phyloP scores from a whole-genome alignment of 345 rosid genomes.

The Hibiscus tridactylites region DNA sequence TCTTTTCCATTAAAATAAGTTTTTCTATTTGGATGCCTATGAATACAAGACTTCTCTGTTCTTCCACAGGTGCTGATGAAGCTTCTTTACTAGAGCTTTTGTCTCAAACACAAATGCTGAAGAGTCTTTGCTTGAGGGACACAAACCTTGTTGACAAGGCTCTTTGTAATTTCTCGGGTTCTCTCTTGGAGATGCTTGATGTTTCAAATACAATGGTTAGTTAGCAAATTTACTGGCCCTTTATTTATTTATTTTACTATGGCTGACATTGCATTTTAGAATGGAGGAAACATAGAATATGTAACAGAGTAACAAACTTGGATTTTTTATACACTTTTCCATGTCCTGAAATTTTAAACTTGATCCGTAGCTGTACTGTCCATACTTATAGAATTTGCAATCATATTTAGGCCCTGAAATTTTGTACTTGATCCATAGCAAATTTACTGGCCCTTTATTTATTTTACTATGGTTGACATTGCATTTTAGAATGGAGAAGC shows the following conservation, averaged over 20 bases:
- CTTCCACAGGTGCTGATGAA: constrained; percentile 47
- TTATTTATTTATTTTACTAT: neutral
- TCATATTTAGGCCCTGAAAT: too few relatives aligned
- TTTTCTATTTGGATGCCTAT: neutral
- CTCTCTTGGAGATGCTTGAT: constrained; percentile 68
- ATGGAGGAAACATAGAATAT: neutral
- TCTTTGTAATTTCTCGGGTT: constrained; percentile 49
- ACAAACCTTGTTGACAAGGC: constrained; percentile 48
- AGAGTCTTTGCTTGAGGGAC: constrained; percentile 60
- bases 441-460: neutral
- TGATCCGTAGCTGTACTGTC: too few relatives aligned
- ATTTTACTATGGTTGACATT: neutral
- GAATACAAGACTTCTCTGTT: constrained; percentile 4
- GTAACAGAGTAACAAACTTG: neutral
- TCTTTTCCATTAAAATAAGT: neutral
- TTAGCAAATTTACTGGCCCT: constrained; percentile 8
- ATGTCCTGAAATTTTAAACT: too few relatives aligned
- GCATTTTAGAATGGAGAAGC: neutral
- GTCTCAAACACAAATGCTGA: constrained; percentile 36
- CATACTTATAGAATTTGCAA: too few relatives aligned
- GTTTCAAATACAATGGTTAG: constrained; percentile 67
- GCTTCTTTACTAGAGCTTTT: constrained; percentile 39
- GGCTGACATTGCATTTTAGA: constrained; percentile 1
- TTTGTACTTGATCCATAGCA: neutral
- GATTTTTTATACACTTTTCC: too few relatives aligned